Evolutionary conservation across 805 yeast genomes (phyloP), one percentile per base, ranked within the genome.

Genomic region (Saccharomycopsis sp.): DNA sequence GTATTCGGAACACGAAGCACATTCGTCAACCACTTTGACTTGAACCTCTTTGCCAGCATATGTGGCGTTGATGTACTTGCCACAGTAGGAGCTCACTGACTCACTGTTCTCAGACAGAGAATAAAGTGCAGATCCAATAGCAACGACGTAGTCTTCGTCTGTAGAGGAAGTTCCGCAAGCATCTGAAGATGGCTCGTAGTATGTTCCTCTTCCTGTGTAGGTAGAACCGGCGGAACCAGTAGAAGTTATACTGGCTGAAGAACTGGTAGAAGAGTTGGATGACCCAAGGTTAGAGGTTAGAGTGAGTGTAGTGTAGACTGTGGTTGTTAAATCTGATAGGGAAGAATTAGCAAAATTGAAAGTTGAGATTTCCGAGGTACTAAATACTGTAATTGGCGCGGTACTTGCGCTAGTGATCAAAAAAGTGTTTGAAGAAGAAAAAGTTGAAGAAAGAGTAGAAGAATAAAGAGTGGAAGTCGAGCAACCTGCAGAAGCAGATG

Each of bases 21-120:
- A 84, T 62, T 78, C 71, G 70, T 83, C 87, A 47, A 75, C 79
- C 54, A 83, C 83, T 22, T 78, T 78, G 54, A 83, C 87, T 51
- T 73, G 75, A 59, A 82, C 85, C 15, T 82, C 70, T 66, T 78
- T 78, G 54, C 79, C 83, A 58, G 70, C 69, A 65, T 76, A 77
- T 65, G 64, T 65, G 42, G 81, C 80, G 53, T 69, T 71, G 65
- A 82, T 79, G 65, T 75, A 68, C 69, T 74, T 77, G 56, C 85
- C 86, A 69, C 87, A 82, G 65, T 74, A 72, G 22, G 74, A 72
- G 62, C 67, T 66, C 56, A 57, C 60, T 69, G 72, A 73, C 57
- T 77, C 74, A 64, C 80, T 73, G 69, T 75, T 76, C 34, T 20
- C 41, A 62, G 68, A 64, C 59, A 63, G 54, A 59, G 75, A 66